Evolutionary conservation across 768 basidiomycete species (phyloP).

Genomic region (Tephrocybe rancida): DNA sequence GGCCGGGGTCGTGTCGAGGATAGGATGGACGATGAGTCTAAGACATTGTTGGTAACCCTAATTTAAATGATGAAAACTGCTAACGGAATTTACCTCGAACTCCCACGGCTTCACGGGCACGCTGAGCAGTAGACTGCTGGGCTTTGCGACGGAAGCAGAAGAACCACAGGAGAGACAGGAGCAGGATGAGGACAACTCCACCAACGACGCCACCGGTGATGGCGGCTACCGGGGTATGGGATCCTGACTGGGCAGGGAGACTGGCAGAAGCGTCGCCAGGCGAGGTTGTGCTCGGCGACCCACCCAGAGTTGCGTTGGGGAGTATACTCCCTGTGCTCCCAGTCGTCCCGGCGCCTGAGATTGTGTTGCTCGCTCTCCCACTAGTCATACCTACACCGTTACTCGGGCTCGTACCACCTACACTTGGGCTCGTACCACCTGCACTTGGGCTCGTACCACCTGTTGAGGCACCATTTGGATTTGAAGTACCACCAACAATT

Average conservation of each 20-base stretch:
- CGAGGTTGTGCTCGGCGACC: neutral
- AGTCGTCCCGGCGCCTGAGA: neutral
- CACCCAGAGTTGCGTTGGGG: neutral
- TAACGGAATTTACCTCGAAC: neutral
- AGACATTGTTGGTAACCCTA: too few relatives aligned
- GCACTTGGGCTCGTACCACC: too few relatives aligned
- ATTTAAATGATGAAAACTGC: neutral
- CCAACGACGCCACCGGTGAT: slow-evolving; percentile 6
- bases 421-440: too few relatives aligned
- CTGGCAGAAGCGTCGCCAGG: neutral
- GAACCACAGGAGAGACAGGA: neutral
- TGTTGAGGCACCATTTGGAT: too few relatives aligned
- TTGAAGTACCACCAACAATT: too few relatives aligned
- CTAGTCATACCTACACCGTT: too few relatives aligned
- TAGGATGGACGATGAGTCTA: neutral
- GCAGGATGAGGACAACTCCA: slow-evolving; percentile 1
- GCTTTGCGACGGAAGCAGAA: neutral
- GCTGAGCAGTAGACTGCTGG: neutral
- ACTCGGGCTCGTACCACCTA: too few relatives aligned
- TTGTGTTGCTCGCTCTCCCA: neutral
- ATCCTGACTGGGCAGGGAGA: neutral
- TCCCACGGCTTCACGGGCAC: neutral
- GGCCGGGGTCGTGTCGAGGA: neutral
- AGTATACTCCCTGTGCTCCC: too few relatives aligned
- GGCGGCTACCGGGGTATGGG: neutral